Evolutionary conservation across 495 filamentous ascomycete genomes (phyloP).

Genomic region (Hyaloscypha hepaticicola): DNA sequence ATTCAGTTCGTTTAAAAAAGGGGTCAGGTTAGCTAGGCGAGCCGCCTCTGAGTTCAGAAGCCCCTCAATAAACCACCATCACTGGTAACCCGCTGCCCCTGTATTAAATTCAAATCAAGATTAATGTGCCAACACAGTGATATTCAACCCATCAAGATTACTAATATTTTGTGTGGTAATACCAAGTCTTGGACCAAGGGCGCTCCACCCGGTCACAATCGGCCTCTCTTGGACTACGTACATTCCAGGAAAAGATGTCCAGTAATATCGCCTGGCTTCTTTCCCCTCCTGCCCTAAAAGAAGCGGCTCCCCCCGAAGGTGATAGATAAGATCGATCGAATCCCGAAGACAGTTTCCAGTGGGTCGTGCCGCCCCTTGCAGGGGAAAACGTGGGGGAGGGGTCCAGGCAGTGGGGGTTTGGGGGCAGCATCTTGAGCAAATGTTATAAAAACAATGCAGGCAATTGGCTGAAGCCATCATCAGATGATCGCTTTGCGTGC

Average conservation of each 20-base stretch:
- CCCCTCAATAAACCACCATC: too few relatives aligned
- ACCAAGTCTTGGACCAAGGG: neutral
- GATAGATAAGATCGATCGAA: slow-evolving; percentile 3
- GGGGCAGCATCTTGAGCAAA: neutral
- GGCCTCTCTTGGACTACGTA: neutral
- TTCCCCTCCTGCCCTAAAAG: neutral
- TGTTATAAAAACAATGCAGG: slow-evolving; percentile 23
- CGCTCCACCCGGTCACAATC: neutral
- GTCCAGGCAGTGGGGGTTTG: slow-evolving; percentile 3
- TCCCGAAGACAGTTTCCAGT: neutral
- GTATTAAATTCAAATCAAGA: neutral
- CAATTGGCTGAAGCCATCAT: slow-evolving; percentile 15
- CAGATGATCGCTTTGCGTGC: slow-evolving; percentile 7
- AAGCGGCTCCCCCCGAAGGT: neutral
- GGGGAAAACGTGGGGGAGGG: neutral
- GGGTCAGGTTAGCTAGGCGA: neutral
- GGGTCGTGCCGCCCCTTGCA: slow-evolving; percentile 1
- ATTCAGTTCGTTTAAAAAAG: slow-evolving; percentile 3
- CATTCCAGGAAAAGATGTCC: too few relatives aligned
- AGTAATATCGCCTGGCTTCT: neutral
- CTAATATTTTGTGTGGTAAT: neutral
- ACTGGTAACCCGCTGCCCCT: too few relatives aligned
- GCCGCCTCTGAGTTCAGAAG: neutral
- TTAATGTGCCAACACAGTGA: neutral
- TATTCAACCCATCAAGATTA: neutral